Conservation (phyloP, 148 eudicot species). For the Rhododendron molle region DNA sequence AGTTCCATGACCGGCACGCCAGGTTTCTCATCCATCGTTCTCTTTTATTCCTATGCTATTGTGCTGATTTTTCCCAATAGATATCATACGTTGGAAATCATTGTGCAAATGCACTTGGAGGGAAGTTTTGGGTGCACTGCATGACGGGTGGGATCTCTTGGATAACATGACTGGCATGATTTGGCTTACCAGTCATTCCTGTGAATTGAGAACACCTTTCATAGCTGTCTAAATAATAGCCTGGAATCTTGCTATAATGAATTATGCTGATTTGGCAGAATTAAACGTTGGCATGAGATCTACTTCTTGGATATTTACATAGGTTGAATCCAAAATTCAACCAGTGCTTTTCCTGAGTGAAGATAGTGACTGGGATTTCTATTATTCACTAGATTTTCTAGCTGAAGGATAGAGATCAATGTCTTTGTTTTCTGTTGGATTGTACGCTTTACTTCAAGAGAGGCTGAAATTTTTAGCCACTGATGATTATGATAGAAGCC, state of each 20-base stretch:
- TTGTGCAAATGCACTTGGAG: neutral
- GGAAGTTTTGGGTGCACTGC: neutral
- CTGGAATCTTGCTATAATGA: neutral
- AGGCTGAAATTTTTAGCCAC: neutral
- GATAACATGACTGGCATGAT: neutral
- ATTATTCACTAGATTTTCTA: neutral
- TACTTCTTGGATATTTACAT: neutral
- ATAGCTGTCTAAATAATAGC: neutral
- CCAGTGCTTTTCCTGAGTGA: neutral
- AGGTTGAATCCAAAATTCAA: neutral
- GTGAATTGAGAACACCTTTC: neutral
- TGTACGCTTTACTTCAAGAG: neutral
- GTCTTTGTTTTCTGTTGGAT: neutral
- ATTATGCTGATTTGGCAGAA: neutral
- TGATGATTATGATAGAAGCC: neutral
- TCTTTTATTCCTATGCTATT: neutral
- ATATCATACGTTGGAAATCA: neutral
- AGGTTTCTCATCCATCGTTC: conserved; percentile 36
- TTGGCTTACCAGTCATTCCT: neutral
- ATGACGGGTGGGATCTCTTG: neutral
- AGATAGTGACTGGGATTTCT: neutral
- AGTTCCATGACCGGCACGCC: conserved; percentile 39
- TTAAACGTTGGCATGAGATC: neutral
- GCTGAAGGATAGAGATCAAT: neutral
- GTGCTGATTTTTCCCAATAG: neutral